phyloP scores from a whole-genome alignment of 192 early-diverging fungal genomes.

The Obelidium mucronatum region DNA sequence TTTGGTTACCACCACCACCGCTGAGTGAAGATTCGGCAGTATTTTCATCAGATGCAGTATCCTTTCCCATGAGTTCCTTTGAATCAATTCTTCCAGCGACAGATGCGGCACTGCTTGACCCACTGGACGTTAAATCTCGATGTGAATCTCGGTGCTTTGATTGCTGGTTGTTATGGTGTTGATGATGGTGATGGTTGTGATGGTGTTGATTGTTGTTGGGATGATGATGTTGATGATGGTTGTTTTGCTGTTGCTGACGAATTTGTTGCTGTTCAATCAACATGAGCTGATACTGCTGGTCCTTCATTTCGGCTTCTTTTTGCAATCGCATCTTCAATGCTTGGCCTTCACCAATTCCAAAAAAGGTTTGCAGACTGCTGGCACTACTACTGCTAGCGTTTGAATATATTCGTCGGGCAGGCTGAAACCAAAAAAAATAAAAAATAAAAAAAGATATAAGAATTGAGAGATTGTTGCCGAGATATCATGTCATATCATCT shows the following conservation, averaged over 20 bases:
- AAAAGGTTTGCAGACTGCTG: conserved; percentile 27
- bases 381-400: not conserved
- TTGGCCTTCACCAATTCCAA: conserved; percentile 33
- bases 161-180: too few species aligned
- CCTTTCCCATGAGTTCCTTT: not conserved
- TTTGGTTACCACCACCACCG: not conserved
- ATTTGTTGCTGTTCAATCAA: not conserved
- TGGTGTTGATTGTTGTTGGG: too few species aligned
- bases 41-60: not conserved
- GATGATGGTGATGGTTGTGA: too few species aligned
- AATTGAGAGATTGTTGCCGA: not conserved
- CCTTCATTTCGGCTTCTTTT: conserved; percentile 15
- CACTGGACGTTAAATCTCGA: not conserved
- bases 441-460: not conserved
- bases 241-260: not conserved
- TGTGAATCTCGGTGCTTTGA: not conserved
- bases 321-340: conserved; percentile 20
- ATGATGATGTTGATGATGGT: too few species aligned
- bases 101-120: not conserved
- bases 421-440: not conserved
- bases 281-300: conserved; percentile 15
- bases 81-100: too few species aligned
- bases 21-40: not conserved
- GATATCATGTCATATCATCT: not conserved
- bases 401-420: conserved; percentile 23